phyloP scores from a whole-genome alignment of 106 monocot genomes.

The Ottelia alismoides region DNA sequence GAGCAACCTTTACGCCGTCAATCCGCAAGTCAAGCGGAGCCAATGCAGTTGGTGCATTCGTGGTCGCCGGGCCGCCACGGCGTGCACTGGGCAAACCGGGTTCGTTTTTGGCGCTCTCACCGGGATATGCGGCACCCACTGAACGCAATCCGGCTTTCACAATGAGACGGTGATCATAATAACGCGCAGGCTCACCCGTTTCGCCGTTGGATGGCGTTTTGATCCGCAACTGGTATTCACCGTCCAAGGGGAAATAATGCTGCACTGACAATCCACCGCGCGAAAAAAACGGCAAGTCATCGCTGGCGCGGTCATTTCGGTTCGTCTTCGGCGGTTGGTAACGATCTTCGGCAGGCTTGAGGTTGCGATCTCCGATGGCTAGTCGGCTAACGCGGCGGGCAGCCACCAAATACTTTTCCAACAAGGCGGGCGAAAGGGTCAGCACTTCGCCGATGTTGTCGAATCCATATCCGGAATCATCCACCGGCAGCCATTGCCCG shows the following conservation, averaged over 20 bases:
- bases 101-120: background rate
- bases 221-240: background rate
- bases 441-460: background rate
- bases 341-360: background rate
- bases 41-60: background rate
- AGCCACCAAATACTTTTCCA: background rate
- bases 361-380: background rate
- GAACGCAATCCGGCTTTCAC: background rate
- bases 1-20: background rate
- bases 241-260: background rate
- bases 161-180: background rate
- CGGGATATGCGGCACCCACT: background rate
- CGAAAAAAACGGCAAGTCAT: background rate
- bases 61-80: background rate
- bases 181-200: background rate
- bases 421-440: background rate
- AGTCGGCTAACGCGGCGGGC: background rate
- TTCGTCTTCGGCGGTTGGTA: background rate
- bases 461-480: background rate
- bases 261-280: background rate
- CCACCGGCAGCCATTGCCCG: background rate
- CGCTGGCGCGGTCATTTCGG: background rate
- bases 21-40: background rate
- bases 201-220: background rate
- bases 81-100: background rate